phyloP scores from a whole-genome alignment of 306 rosid species.

The Carpinus viminea region DNA sequence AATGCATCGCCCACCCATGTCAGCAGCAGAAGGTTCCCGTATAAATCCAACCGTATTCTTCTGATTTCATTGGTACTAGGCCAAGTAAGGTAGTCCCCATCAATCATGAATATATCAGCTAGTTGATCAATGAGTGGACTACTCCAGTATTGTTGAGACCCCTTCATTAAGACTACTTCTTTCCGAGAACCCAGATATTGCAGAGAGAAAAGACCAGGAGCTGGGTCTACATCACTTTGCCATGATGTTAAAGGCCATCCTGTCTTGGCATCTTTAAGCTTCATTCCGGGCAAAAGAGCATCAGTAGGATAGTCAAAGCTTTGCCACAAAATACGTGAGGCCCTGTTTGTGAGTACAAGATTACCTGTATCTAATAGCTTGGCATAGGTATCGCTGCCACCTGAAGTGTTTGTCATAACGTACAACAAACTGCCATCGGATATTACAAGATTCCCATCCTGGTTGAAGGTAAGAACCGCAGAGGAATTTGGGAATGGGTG shows the following conservation, averaged over 20 bases:
- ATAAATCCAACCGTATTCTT: background rate
- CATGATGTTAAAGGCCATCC: background rate
- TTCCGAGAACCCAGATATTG: background rate
- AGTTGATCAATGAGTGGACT: background rate
- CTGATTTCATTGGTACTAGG: background rate
- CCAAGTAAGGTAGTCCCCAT: background rate
- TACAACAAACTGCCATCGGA: background rate
- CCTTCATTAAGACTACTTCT: background rate
- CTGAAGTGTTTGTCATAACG: background rate
- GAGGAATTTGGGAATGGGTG: background rate
- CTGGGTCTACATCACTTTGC: background rate
- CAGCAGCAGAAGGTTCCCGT: background rate
- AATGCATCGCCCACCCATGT: no score
- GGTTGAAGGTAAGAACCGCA: background rate
- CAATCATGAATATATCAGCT: background rate
- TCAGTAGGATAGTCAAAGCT: background rate
- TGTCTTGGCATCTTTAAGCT: background rate
- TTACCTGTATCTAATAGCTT: background rate
- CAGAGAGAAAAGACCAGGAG: background rate
- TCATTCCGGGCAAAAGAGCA: constrained; percentile 1
- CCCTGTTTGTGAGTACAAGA: background rate
- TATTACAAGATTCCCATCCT: background rate
- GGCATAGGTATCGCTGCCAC: background rate
- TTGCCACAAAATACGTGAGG: background rate
- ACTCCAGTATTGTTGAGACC: background rate